Evolutionary conservation across 2,329 filamentous ascomycete species (phyloP).

Genomic region (Fusarium paranaense): DNA sequence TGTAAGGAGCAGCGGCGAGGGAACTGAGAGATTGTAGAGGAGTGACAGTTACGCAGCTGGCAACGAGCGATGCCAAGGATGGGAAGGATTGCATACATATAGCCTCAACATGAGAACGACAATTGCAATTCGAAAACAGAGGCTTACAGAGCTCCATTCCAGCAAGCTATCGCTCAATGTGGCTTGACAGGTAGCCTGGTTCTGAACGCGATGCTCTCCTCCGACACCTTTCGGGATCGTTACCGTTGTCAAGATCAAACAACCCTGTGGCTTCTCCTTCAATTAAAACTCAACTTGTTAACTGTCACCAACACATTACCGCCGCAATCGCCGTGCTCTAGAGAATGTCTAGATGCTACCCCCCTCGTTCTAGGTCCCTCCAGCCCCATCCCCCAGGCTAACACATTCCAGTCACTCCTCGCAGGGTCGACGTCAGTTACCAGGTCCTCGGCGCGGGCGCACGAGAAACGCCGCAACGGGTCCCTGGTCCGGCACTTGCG

Average conservation of each 20-base stretch:
- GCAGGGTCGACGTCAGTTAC: background rate
- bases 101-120: background rate
- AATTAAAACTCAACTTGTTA: background rate
- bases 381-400: background rate
- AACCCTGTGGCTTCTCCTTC: background rate
- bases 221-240: background rate
- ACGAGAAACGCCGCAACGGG: background rate
- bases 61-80: background rate
- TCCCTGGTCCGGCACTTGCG: background rate
- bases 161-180: background rate
- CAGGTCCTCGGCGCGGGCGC: background rate
- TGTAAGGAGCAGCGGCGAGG: background rate
- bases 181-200: background rate
- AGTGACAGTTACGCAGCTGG: background rate
- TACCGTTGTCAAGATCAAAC: background rate
- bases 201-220: background rate
- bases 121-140: background rate
- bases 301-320: background rate
- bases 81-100: background rate
- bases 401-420: background rate
- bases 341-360: background rate
- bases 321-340: background rate
- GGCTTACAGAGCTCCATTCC: background rate
- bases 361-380: background rate
- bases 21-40: background rate